Percentiles rank a stretch among this genome's conserved stretches.
phyloP scores from a whole-genome alignment of 129 eudicot genomes.

The Artemisia annua region DNA sequence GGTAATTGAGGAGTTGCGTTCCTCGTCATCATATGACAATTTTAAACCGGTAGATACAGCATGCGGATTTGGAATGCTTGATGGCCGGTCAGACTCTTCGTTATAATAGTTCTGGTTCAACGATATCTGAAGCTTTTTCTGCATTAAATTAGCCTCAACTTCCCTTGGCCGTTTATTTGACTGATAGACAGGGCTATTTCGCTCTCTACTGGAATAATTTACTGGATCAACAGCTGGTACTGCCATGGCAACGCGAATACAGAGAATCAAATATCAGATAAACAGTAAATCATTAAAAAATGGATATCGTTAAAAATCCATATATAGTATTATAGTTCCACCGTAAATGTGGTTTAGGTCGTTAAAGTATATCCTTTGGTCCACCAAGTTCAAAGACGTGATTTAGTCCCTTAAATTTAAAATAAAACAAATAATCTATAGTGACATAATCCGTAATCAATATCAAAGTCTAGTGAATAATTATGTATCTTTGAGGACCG shows the following conservation, averaged over 20 bases:
- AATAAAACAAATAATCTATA: no score
- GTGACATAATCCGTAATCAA: no score
- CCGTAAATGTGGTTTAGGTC: no score
- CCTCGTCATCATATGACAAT: conserved; percentile 90
- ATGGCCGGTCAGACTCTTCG: conserved; percentile 66
- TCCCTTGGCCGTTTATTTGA: conserved; percentile 70
- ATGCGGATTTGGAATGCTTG: conserved; percentile 59
- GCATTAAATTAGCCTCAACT: conserved; percentile 59
- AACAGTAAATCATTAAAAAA: not conserved
- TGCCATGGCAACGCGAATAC: conserved; percentile 29
- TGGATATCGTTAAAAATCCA: not conserved
- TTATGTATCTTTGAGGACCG: no score
- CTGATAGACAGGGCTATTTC: conserved; percentile 42
- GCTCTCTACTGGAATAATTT: conserved; percentile 69
- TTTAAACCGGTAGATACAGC: conserved; percentile 89
- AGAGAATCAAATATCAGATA: conserved; percentile 19
- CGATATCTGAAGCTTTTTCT: conserved; percentile 74
- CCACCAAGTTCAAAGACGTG: no score
- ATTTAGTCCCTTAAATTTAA: no score
- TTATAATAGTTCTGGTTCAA: conserved; percentile 52
- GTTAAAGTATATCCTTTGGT: no score
- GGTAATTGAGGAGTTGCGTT: conserved; percentile 83
- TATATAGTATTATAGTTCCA: not conserved
- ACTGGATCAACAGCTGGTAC: conserved; percentile 68
- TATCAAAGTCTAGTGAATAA: no score